Base-by-base conservation (phyloP, 2,329 filamentous ascomycete species). In the Fusarium sp. region DNA sequence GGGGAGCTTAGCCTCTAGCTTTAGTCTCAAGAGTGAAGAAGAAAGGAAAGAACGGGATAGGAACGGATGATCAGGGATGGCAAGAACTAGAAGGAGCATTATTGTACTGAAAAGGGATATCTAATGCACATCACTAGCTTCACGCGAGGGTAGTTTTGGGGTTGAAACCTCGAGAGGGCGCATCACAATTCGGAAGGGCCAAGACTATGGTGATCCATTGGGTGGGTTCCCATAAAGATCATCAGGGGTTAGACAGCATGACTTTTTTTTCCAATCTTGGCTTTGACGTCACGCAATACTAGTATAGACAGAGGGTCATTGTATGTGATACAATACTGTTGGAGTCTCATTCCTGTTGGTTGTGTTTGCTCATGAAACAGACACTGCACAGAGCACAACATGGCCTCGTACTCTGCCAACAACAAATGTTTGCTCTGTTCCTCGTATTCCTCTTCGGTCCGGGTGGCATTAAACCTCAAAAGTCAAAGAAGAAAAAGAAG, bases 351-450 rank as follows among this genome's bases (percentile, higher is more conserved):
- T 61, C 34, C n/a, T 48, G 42, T 41, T 40, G 40, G 41, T n/a
- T 61, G 61, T 70, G 68, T 68, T 68, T 71, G 46, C 49, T 68
- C 43, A 32, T 70, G 68, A 70, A 70, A 71, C 67, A 16, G n/a
- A 8, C 42, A 64, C 32, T n/a, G 21, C 42, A 46, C 45, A 56
- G 40, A 48, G 27, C 54, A 63, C 41, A 32, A n/a, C 48, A 59
- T 47, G 28, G 32, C 18, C 40, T 58, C 50, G 65, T 68, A 40
- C 63, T 59, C 54, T 59, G 28, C 18, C 46, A 48, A 57, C 46
- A 21, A 25, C 30, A 10, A 37, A 41, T 55, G 42, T 69, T 68
- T 69, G 54, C 30, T 46, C 34, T 37, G 34, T n/a, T 34, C 32
- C 47, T 62, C 47, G 40, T 63, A 45, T 51, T 53, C 34, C 27